A percentile compares a stretch with the other conserved stretches of the same genome.
phyloP scores from a whole-genome alignment of 192 early-diverging fungal species.

The Chytriomyces sp. region DNA sequence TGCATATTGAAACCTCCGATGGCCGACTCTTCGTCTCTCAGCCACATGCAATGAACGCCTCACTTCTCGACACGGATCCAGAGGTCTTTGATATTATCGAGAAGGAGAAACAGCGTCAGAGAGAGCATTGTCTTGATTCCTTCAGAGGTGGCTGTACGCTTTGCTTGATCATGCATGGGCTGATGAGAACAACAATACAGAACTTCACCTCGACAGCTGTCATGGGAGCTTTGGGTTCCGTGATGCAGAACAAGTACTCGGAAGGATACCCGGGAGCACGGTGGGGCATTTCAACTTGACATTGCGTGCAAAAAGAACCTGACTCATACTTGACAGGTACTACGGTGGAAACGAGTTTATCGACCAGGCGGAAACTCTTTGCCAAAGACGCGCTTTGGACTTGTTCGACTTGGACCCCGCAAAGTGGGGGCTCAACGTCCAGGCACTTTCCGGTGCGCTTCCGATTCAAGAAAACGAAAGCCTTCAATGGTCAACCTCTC shows the following conservation, averaged over 20 bases:
- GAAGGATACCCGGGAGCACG: constrained; percentile 96
- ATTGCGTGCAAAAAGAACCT: neutral
- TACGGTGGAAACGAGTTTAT: constrained; percentile 99
- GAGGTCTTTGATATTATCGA: constrained; percentile 95
- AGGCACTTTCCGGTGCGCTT: constrained; percentile 78
- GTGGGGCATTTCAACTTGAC: constrained; percentile 35
- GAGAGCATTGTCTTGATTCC: constrained; percentile 93
- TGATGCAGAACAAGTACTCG: constrained; percentile 99
- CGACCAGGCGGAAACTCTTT: constrained; percentile 90
- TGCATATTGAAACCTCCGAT: neutral
- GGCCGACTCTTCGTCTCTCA: neutral
- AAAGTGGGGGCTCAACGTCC: constrained; percentile 98
- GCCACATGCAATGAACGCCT: constrained; percentile 66
- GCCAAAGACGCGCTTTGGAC: constrained; percentile 95
- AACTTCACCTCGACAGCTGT: constrained; percentile 98
- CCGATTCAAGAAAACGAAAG: neutral
- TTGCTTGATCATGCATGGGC: neutral
- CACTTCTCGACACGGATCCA: constrained; percentile 79
- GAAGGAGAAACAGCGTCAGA: constrained; percentile 92
- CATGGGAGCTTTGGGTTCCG: constrained; percentile 94
- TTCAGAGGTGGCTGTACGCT: constrained; percentile 73
- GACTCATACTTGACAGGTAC: constrained; percentile 64
- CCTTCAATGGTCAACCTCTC: neutral
- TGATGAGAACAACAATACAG: constrained; percentile 45
- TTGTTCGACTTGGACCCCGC: constrained; percentile 80